These are phyloP conservation scores for Cryphonectria nitschkei DNA, from an alignment of 2,329 filamentous ascomycete species.

Conservation along the genomic window DNA sequence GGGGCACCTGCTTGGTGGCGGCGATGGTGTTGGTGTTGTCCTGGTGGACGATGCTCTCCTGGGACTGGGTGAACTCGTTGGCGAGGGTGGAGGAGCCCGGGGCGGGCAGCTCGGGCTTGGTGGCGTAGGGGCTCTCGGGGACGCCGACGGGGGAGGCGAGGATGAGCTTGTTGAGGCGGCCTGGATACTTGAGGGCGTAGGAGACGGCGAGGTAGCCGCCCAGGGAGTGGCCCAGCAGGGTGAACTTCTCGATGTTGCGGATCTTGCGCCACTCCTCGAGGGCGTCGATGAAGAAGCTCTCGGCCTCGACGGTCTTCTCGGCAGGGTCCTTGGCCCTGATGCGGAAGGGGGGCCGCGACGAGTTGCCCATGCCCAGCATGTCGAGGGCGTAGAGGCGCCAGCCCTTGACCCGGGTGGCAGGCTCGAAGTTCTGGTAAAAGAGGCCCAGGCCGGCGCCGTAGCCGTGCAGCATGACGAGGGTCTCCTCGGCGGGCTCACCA, in stretches of 20 bases:
- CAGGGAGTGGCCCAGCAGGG: constrained; percentile 87
- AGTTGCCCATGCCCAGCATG: constrained; percentile 92
- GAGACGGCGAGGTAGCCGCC: constrained; percentile 91
- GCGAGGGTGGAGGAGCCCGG: constrained; percentile 72
- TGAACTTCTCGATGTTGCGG: constrained; percentile 90
- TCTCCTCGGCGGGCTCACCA: constrained; percentile 79
- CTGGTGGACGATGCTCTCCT: constrained; percentile 53
- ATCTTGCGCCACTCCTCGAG: constrained; percentile 93
- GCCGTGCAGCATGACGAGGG: constrained; percentile 92
- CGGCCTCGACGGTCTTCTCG: constrained; percentile 83
- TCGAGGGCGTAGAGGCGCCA: constrained; percentile 96
- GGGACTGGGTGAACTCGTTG: constrained; percentile 80
- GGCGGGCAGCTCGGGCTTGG: constrained; percentile 79
- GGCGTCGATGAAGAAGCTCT: constrained; percentile 94
- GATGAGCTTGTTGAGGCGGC: constrained; percentile 92
- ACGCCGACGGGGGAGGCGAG: constrained; percentile 93
- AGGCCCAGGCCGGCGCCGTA: constrained; percentile 96
- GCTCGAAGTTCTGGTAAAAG: constrained; percentile 98
- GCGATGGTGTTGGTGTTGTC: constrained; percentile 35
- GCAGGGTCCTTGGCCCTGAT: constrained; percentile 83
- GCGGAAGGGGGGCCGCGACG: constrained; percentile 79
- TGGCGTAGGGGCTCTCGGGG: constrained; percentile 90
- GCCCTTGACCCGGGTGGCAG: constrained; percentile 74
- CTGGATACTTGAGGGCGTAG: constrained; percentile 95
- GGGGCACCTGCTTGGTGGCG: constrained; percentile 37